Percentiles rank a stretch among this genome's conserved stretches.
Evolutionary conservation across 1,139 yeast genomes (phyloP).

Genomic region (Geotrichum phurueaensis): DNA sequence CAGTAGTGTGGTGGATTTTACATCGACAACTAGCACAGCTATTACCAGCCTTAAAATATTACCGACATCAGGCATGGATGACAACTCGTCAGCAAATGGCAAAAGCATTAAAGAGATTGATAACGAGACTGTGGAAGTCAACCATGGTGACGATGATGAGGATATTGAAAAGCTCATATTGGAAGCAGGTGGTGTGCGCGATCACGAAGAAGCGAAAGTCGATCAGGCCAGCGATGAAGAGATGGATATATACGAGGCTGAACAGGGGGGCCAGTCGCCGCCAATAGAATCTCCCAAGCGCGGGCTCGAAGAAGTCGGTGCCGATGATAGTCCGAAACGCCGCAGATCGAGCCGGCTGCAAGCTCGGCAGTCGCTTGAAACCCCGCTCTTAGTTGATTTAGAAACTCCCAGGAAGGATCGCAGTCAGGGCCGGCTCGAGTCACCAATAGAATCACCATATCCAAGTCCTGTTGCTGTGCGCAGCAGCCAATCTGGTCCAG

Average conservation of each 20-base stretch:
- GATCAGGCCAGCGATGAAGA: conserved; percentile 2
- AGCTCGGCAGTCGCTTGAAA: not conserved
- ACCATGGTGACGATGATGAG: conserved; percentile 7
- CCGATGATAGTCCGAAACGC: conserved; percentile 12
- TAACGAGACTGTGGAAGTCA: conserved; percentile 1
- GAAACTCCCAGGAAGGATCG: not conserved
- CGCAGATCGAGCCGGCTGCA: not conserved
- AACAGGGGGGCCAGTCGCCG: conserved; percentile 2
- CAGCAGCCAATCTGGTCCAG: not conserved
- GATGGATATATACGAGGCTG: not conserved
- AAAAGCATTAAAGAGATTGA: not conserved
- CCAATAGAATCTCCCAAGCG: conserved; percentile 1
- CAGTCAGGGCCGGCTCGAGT: conserved; percentile 11
- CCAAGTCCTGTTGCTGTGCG: not conserved
- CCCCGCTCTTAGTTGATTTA: not conserved
- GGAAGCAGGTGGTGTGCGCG: not conserved
- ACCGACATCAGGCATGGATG: not conserved
- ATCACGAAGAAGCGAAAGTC: not conserved
- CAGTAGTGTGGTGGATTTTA: not conserved
- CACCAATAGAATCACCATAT: not conserved
- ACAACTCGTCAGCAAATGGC: not conserved
- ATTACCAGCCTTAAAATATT: not conserved
- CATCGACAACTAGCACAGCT: not conserved
- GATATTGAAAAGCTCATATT: not conserved
- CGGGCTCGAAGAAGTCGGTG: not conserved